phyloP scores from a whole-genome alignment of 306 rosid species.

The Ammopiptanthus mongolicus region DNA sequence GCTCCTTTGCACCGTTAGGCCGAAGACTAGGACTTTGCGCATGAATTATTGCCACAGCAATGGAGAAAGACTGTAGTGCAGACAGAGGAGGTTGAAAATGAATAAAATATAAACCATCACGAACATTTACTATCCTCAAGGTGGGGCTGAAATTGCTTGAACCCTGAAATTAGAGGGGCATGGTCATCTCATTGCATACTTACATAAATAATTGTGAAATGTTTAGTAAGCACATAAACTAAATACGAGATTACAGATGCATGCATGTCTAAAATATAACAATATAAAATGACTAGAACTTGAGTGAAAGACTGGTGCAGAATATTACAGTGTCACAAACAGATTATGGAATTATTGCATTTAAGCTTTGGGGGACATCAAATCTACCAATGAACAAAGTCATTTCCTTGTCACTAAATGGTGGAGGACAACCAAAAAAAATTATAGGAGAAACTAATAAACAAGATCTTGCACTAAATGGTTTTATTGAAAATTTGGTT shows the following conservation, averaged over 20 bases:
- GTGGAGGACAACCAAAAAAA: not conserved
- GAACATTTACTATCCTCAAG: constrained; percentile 83
- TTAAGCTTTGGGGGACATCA: constrained; percentile 7
- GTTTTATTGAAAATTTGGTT: not conserved
- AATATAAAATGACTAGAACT: not conserved
- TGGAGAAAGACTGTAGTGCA: constrained; percentile 76
- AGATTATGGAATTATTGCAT: not conserved
- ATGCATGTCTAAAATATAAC: not conserved
- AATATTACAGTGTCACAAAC: not conserved
- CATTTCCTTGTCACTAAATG: not conserved
- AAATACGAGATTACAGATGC: not conserved
- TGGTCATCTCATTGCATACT: not conserved
- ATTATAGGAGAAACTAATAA: not conserved
- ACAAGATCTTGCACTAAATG: not conserved
- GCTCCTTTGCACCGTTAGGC: constrained; percentile 40
- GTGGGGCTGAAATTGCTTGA: constrained; percentile 42
- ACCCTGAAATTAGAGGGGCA: constrained; percentile 39
- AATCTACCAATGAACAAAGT: not conserved
- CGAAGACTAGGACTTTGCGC: constrained; percentile 62
- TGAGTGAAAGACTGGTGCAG: not conserved
- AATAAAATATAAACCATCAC: constrained; percentile 62
- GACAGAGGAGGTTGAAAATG: constrained; percentile 65
- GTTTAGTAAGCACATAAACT: not conserved
- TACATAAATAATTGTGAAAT: not conserved
- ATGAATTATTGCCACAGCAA: constrained; percentile 84